Base-by-base conservation (phyloP, 2,329 filamentous ascomycete genomes). In the Fusarium verrucosum region DNA sequence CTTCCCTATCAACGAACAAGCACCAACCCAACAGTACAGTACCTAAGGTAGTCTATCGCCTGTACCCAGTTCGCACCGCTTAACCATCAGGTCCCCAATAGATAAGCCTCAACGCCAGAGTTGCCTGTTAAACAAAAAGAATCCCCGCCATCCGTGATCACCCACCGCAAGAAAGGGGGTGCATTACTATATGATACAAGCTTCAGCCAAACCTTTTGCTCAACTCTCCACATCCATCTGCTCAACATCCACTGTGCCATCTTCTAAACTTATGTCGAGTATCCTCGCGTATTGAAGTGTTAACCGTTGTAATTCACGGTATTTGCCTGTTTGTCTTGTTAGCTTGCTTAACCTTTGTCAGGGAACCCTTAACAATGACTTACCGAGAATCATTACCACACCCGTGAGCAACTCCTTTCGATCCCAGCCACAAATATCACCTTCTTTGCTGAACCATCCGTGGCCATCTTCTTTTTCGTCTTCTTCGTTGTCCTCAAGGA, bases 261-360 rank as follows among this genome's bases (percentile, higher is more conserved):
- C 80, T 41, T 82, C 81, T 7, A 81, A 67, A 8, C 81, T 83
- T 33, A 92, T 80, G 53, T 90, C 91, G 20, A 96, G 81, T n/a
- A 93, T 81, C 64, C 92, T 88, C 13, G 94, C 94, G 76, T 98
- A 98, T 63, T 96, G 94, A 23, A 97, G 92, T n/a, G 92, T 97
- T 37, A 97, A 85, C 23, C 95, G 86, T 77, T 99, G 95, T 26
- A 99, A 82, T 74, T 98, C 96, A 54, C 95, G 89, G 78, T 95
- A 94, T 88, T 98, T 98, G 58, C 92, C 93, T 96, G 69, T 28
- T 5, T 4, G 19, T 23, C 9, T 10, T 41, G 72, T 82, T 75
- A 83, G 77, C 37, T 50, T 28, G 22, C 35, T 35, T 28, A 19
- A 8, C 16, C 20, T 35, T 30, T 35, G n/a, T 19, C 22, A 35